Conservation (phyloP, 169 alveolate species). For the Plasmodium vivax region DNA sequence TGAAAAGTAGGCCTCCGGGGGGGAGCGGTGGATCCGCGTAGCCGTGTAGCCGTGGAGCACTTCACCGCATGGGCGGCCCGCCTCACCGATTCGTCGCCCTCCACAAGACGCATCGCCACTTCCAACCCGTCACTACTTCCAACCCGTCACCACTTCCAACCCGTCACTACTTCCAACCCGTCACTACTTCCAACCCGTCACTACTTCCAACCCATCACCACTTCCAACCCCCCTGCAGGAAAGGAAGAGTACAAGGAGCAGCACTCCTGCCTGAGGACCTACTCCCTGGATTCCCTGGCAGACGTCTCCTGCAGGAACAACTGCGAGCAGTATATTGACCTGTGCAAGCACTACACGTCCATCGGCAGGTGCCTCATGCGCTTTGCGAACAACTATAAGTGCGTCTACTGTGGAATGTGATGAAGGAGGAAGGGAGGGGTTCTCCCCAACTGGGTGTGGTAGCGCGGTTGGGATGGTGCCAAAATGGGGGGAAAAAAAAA, state of each 20-base stretch:
- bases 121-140: no score
- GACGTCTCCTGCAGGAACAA: slow-evolving; percentile 41
- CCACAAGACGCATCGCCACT: neutral
- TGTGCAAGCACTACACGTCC: slow-evolving; percentile 1
- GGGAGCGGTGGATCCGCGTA: neutral
- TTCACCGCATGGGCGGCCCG: neutral
- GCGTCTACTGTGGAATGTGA: slow-evolving; percentile 71
- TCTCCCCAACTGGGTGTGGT: neutral
- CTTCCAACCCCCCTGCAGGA: neutral
- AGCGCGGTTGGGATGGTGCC: neutral
- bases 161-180: no score
- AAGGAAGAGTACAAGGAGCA: slow-evolving; percentile 53
- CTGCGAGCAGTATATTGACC: slow-evolving; percentile 18
- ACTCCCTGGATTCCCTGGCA: slow-evolving; percentile 7
- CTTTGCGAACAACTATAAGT: slow-evolving; percentile 20
- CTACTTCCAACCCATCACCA: neutral
- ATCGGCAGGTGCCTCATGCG: slow-evolving; percentile 29
- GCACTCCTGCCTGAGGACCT: slow-evolving; percentile 47
- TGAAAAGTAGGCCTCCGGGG: neutral
- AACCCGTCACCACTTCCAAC: no score
- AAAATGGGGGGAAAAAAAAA: neutral
- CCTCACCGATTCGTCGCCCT: neutral
- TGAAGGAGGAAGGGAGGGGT: neutral
- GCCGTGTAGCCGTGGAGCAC: neutral
- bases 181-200: neutral